phyloP scores from a whole-genome alignment of 768 basidiomycete species.

The Nidularia pulvinata region DNA sequence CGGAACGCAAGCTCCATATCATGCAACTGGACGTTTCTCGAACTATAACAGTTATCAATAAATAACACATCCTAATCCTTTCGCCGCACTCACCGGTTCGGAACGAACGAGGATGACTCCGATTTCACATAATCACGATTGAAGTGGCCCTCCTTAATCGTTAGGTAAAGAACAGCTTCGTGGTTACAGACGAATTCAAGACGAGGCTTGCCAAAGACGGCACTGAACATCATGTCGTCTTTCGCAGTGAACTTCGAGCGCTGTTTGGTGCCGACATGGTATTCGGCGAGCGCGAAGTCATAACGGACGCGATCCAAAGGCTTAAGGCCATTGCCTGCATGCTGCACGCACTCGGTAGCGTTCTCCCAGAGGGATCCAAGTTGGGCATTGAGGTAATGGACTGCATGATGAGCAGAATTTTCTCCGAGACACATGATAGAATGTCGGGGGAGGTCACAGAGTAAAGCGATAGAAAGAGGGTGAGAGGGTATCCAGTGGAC shows the following conservation, averaged over 20 bases:
- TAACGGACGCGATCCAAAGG: conserved; percentile 6
- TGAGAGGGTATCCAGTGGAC: too few species aligned
- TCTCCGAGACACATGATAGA: conserved; percentile 1
- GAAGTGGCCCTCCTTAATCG: conserved; percentile 12
- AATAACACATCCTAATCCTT: not conserved
- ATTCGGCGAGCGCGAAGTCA: conserved; percentile 7
- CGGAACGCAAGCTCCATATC: conserved; percentile 6
- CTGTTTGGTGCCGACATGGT: conserved; percentile 5
- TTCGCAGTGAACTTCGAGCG: conserved; percentile 6
- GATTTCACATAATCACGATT: conserved; percentile 8
- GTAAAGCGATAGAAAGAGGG: too few species aligned
- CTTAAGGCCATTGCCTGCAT: conserved; percentile 6
- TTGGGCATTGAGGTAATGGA: conserved; percentile 10
- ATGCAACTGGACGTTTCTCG: conserved; percentile 2
- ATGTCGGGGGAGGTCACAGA: too few species aligned
- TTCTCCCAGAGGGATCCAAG: conserved; percentile 9
- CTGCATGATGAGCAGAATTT: conserved; percentile 7
- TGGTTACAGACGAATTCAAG: conserved; percentile 20
- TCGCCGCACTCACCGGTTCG: conserved; percentile 3
- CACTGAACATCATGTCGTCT: conserved; percentile 11
- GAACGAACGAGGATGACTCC: conserved; percentile 1
- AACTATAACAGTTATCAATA: conserved; percentile 1
- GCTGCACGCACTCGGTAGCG: conserved; percentile 8
- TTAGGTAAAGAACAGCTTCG: conserved; percentile 12
- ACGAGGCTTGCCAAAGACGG: conserved; percentile 11